phyloP scores from a whole-genome alignment of 2,329 filamentous ascomycete species.

The Allantophomopsis cytisporea region DNA sequence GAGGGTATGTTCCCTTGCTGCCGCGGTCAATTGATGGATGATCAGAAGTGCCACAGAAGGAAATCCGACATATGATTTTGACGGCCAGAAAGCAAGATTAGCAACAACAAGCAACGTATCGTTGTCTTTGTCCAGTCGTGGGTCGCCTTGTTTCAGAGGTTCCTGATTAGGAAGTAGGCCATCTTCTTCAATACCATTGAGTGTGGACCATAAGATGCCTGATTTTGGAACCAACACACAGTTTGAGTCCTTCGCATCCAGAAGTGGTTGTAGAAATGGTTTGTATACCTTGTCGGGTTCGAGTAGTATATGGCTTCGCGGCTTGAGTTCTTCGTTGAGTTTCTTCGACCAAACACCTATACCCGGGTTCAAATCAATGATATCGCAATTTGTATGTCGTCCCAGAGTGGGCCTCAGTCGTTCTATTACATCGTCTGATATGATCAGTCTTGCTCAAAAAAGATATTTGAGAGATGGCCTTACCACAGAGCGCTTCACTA shows the following conservation, averaged over 20 bases:
- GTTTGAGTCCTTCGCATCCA: constrained; percentile 29
- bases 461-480: neutral
- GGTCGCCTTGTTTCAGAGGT: constrained; percentile 18
- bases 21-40: constrained; percentile 45
- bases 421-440: constrained; percentile 27
- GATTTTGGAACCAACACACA: constrained; percentile 38
- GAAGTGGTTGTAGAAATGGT: constrained; percentile 45
- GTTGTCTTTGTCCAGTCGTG: constrained; percentile 38
- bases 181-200: constrained; percentile 36
- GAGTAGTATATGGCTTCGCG: constrained; percentile 71
- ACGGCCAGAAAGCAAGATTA: constrained; percentile 45
- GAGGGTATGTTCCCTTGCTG: constrained; percentile 40
- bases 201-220: constrained; percentile 45
- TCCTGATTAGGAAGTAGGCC: constrained; percentile 40
- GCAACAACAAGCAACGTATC: constrained; percentile 60
- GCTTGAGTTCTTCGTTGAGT: constrained; percentile 61
- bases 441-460: neutral
- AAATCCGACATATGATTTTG: constrained; percentile 34
- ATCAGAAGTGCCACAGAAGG: constrained; percentile 43
- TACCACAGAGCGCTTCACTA: constrained; percentile 34
- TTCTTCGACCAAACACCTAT: constrained; percentile 65
- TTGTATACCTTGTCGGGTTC: constrained; percentile 54
- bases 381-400: constrained; percentile 63
- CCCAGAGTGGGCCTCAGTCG: constrained; percentile 58
- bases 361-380: constrained; percentile 80